Evolutionary conservation across 805 yeast species (phyloP), one percentile per base, ranked within the genome.

Genomic region (Zygosaccharomyces rouxii): DNA sequence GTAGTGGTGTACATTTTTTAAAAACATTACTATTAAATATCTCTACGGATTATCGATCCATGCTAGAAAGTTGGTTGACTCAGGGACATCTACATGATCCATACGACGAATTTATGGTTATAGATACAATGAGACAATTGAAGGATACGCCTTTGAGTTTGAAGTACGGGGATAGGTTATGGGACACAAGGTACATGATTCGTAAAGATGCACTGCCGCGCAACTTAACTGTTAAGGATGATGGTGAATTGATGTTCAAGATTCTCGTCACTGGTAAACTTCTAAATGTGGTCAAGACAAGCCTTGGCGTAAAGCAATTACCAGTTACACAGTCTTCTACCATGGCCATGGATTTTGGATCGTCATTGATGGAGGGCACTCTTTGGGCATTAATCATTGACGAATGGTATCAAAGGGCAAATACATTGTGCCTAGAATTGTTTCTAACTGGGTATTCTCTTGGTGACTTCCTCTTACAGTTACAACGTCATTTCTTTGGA

Each of bases 191-290:
- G 51, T 94, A 79, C 63, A 76, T 86, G 5, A 73, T 89, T 14
- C 74, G 90, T 42, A 77, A 77, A 42, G 95, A 87, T 58, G 95
- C 92, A 0, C 59, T 89, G 31, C 80, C 92, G 4, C 47, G 53
- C 16, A 89, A 83, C 53, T 79, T 92, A 50, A 67, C 72, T 5
- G 67, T 72, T 33, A 71, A 70, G 22, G 77, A 73, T 2, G 51
- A 52, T 42, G 49, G 54, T n/a, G 50, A 45, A 16, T 42, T 62
- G 16, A 38, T 64, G 13, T 74, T 75, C 42, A 84, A 84, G 64
- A 75, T 92, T 0, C 69, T 92, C 21, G 71, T 81, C 44, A 87
- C 97, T 0, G 99, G 99, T 1, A 90, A 89, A 66, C 83, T 83
- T 56, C 69, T 89, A 48, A 86, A 88, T 58, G 83, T 92, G 2